Evolutionary conservation across 1,139 yeast genomes (phyloP).

Genomic region (Blastobotrys aristatus): DNA sequence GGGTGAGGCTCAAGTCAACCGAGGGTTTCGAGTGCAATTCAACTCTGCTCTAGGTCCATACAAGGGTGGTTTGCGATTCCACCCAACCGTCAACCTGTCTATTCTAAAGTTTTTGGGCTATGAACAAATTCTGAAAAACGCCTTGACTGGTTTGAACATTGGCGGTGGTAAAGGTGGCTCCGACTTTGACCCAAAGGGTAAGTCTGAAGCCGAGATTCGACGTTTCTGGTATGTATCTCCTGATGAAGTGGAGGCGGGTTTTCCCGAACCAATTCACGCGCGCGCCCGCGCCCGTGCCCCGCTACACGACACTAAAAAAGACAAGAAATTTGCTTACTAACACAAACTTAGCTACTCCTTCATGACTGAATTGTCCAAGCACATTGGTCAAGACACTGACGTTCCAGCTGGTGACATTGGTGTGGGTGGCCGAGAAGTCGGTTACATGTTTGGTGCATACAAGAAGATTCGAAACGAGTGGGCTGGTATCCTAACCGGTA

Average conservation of each 20-base stretch:
- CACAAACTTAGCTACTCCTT: too few relatives aligned
- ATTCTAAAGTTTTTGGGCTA: slow-evolving; percentile 94
- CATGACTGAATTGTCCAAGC: slow-evolving; percentile 93
- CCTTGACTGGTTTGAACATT: slow-evolving; percentile 93
- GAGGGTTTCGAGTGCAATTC: slow-evolving; percentile 97
- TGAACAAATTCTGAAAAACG: slow-evolving; percentile 98
- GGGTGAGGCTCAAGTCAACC: slow-evolving; percentile 87
- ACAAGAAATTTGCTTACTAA: too few relatives aligned
- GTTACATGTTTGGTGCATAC: slow-evolving; percentile 96
- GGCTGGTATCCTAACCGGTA: slow-evolving; percentile 98
- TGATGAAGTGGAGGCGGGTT: too few relatives aligned
- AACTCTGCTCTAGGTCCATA: slow-evolving; percentile 98
- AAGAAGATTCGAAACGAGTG: slow-evolving; percentile 85
- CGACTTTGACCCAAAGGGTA: slow-evolving; percentile 95
- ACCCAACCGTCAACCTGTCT: slow-evolving; percentile 92
- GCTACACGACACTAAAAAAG: too few relatives aligned
- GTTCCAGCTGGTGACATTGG: slow-evolving; percentile 98
- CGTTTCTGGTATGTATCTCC: slow-evolving; percentile 94
- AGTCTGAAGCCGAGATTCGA: slow-evolving; percentile 88
- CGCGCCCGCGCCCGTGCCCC: too few relatives aligned
- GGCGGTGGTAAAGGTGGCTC: slow-evolving; percentile 99
- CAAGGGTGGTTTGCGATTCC: slow-evolving; percentile 98
- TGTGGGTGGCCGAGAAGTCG: slow-evolving; percentile 89
- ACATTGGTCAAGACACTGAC: slow-evolving; percentile 95
- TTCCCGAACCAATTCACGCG: too few relatives aligned